Evolutionary conservation across 768 basidiomycete genomes (phyloP), one percentile per base, ranked within the genome.

Genomic region (Russula emetica): DNA sequence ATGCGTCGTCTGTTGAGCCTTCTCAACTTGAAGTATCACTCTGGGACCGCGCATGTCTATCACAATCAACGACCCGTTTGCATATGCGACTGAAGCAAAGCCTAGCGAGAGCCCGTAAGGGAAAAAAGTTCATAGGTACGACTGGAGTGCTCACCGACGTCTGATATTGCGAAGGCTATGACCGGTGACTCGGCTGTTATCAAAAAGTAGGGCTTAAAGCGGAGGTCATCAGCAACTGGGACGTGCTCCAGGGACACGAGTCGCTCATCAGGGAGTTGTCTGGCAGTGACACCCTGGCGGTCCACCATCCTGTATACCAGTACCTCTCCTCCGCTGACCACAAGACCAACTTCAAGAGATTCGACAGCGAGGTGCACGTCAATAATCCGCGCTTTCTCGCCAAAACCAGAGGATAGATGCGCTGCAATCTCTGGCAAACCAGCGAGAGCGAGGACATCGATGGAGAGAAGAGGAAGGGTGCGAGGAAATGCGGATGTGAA

Each of bases 41-140:
- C 80, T 79, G 1, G 92, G 91, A 1, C 84, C 87, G 26, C 90
- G 80, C 80, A 93, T 79, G 70, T 94, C 88, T 20, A 94, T 72
- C 36, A 94, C 75, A 38, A 81, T 74, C 24, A 95, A 61, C 2
- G 80, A 76, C 1, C 84, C 85, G 54, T 82, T 80, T 6, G 73
- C 71, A 71, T 88, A 92, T 3, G 87, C 84, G 3, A 86, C 79
- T 2, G 92, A 90, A 50, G 92, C 73, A 73, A 95, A 92, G 5
- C 90, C 92, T 92, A 64, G 50, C 8, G 40, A 20, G 51, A 22
- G 49, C 50, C 38, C 20, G 34, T 32, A 63, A 66, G 49, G 10
- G 8, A 28, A 52, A 62, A 55, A 34, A 10, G 49, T 49, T 22
- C 53, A 26, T 58, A n/a, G 34, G 18, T 50, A 20, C 38, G 45